Evolutionary conservation across 352 stramenopile species (phyloP), one percentile per base, ranked within the genome.

Genomic region (Phytophthora colocasiae): DNA sequence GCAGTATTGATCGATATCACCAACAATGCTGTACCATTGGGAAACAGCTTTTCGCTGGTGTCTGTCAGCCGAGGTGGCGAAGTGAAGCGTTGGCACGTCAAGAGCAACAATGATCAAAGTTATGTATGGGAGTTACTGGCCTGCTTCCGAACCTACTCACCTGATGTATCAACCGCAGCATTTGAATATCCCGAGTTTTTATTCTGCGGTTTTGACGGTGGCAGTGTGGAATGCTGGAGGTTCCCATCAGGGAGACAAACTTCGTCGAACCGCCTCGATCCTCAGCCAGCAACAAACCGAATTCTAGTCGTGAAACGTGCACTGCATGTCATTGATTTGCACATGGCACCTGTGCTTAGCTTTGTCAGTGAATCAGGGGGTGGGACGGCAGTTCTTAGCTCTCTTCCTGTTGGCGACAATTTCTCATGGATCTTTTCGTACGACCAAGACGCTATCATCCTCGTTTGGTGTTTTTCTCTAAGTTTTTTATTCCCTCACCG

Each of bases 401-500:
- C 22, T 7, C 49, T 66, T 27, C 31, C 49, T 19, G 34, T 67
- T 2, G 6, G 53, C 14, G 71, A 86, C 41, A 68, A 63, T 7
- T 86, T 87, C 65, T 78, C 78, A 19, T 89, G 80, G 80, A 59
- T 89, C 2, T 75, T 85, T 49, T 85, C 73, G 12, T 81, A 78
- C 27, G 80, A 89, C 15, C 26, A 66, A 52, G 78, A 87, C 22
- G 54, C 62, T 4, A 62, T 78, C 19, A 71, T 85, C 31, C 47
- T 89, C 10, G 53, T 87, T 40, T 89, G 80, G 80, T 87, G 76
- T 47, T 83, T 87, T 34, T 84, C 69, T 52, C 59, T 80, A 2
- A 55, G 73, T 11, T 79, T 85, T 27, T 77, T 89, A 27, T 89
- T 86, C 22, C 80, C 80, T 12, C 77, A 89, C 36, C 71, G 80